Base-by-base conservation (phyloP, 768 basidiomycete genomes). In the Kwoniella sp. region DNA sequence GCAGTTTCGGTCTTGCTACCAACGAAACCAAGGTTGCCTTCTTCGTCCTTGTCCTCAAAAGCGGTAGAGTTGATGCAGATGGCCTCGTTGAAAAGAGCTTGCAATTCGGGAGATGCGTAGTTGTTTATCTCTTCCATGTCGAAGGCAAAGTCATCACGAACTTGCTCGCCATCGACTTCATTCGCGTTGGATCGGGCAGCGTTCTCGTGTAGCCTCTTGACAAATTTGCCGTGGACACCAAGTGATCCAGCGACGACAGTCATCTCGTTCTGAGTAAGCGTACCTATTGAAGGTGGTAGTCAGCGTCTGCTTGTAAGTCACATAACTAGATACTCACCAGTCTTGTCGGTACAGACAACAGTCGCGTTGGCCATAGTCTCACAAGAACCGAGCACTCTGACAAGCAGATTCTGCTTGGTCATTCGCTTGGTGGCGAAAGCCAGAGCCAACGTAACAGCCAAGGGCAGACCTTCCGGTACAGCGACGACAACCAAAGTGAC, bases 361-460 rank as follows among this genome's bases (percentile, higher is more conserved):
- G 90, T 94, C 4, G 95, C 91, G 73, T 97, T 97, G 23, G 91
- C 95, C 95, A 98, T 98, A 0, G 93, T 98, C 82, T 99, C 96
- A 81, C 95, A 98, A 13, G 93, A 93, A 7, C 91, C 91, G 34
- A 99, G 87, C 4, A 97, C 91, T 60, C 95, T 93, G 30, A 98
- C 96, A 48, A 99, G 87, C 0, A 98, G 84, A 58, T 96, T 96
- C 81, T 93, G 90, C 75, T 89, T 86, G 9, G 94, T 91, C 96
- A 98, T 98, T n/a, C 95, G 89, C 74, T 91, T 93, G 53, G 96
- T 99, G 0, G 95, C 96, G 75, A 98, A 99, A 0, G 96, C 92
- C 31, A 99, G 84, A 0, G 96, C 96, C 53, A 99, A 86, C 0
- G 95, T 97, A 55, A 98, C 95, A 47, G 95, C 95, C 60, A 99